These are phyloP conservation scores for Botrytis byssoidea DNA, from an alignment of 2,329 filamentous ascomycete species.

Conservation along the genomic window DNA sequence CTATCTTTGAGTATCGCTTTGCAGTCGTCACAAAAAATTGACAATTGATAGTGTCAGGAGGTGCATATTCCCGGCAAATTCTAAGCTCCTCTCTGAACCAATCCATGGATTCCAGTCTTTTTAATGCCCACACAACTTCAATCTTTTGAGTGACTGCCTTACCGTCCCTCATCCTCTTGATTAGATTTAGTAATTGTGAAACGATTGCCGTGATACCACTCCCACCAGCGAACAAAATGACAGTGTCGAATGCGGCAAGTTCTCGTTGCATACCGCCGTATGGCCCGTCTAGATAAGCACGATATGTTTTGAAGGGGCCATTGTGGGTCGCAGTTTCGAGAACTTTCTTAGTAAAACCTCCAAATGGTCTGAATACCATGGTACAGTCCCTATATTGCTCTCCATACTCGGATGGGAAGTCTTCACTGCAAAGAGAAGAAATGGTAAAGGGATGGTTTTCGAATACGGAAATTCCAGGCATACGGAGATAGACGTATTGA, in stretches of 20 bases:
- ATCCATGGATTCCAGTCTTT: slow-evolving; percentile 88
- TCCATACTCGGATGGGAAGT: slow-evolving; percentile 89
- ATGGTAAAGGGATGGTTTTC: slow-evolving; percentile 97
- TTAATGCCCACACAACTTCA: slow-evolving; percentile 91
- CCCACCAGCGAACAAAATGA: slow-evolving; percentile 88
- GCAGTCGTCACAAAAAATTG: slow-evolving; percentile 91
- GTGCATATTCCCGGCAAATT: slow-evolving; percentile 86
- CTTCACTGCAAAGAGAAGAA: slow-evolving; percentile 85
- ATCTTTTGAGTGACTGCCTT: slow-evolving; percentile 91
- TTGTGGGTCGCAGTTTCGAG: slow-evolving; percentile 80
- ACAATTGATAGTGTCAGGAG: slow-evolving; percentile 83
- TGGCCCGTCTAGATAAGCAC: slow-evolving; percentile 88
- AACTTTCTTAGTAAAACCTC: slow-evolving; percentile 83
- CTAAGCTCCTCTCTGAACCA: slow-evolving; percentile 96
- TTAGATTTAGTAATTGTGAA: slow-evolving; percentile 87
- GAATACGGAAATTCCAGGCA: slow-evolving; percentile 86
- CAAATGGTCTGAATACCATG: slow-evolving; percentile 86
- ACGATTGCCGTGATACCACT: slow-evolving; percentile 93
- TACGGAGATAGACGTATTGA: slow-evolving; percentile 91
- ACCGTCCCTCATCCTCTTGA: slow-evolving; percentile 92
- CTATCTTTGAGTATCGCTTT: slow-evolving; percentile 44
- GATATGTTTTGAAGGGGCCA: slow-evolving; percentile 87
- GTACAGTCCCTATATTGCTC: slow-evolving; percentile 85
- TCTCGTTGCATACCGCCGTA: slow-evolving; percentile 93
- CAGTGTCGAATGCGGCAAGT: slow-evolving; percentile 88